A percentile compares a stretch with the other conserved stretches of the same genome.
These are phyloP conservation scores for Russula virescens DNA, from an alignment of 768 basidiomycete genomes.

Conservation along the genomic window DNA sequence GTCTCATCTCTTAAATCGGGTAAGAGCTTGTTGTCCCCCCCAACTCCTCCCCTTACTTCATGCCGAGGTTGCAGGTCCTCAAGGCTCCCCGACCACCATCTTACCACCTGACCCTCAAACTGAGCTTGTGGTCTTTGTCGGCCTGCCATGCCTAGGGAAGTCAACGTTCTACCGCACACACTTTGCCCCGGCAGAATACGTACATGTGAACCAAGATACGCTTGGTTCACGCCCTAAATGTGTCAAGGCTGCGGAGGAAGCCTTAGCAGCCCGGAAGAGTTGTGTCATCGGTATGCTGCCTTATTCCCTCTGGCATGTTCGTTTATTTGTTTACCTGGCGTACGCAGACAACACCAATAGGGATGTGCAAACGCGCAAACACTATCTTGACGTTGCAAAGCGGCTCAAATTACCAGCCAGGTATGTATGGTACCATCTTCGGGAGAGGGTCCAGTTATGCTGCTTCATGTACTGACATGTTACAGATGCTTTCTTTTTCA, in stretches of 20 bases:
- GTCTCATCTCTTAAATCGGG: slow-evolving; percentile 40
- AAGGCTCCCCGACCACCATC: slow-evolving; percentile 33
- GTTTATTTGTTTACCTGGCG: not conserved
- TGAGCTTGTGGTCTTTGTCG: slow-evolving; percentile 58
- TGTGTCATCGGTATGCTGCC: slow-evolving; percentile 65
- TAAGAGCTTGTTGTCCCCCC: slow-evolving; percentile 13
- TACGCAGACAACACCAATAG: slow-evolving; percentile 88
- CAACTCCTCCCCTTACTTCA: slow-evolving; percentile 29
- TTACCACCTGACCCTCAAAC: slow-evolving; percentile 14
- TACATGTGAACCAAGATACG: slow-evolving; percentile 84
- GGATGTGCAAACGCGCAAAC: slow-evolving; percentile 56
- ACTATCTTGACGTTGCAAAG: slow-evolving; percentile 65
- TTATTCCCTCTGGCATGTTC: not conserved
- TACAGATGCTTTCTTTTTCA: slow-evolving; percentile 72
- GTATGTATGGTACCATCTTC: slow-evolving; percentile 31
- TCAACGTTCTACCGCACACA: slow-evolving; percentile 68
- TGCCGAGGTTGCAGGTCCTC: slow-evolving; percentile 46
- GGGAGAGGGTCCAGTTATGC: not conserved
- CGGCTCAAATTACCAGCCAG: slow-evolving; percentile 49
- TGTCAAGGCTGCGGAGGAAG: slow-evolving; percentile 53
- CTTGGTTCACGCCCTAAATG: slow-evolving; percentile 74
- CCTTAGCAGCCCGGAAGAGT: slow-evolving; percentile 49
- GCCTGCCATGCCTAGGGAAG: slow-evolving; percentile 69
- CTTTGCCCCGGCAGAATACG: slow-evolving; percentile 64
- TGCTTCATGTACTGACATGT: not conserved